Evolutionary conservation across 179 eudicot genomes (phyloP).

Genomic region (Vitellaria paradoxa): DNA sequence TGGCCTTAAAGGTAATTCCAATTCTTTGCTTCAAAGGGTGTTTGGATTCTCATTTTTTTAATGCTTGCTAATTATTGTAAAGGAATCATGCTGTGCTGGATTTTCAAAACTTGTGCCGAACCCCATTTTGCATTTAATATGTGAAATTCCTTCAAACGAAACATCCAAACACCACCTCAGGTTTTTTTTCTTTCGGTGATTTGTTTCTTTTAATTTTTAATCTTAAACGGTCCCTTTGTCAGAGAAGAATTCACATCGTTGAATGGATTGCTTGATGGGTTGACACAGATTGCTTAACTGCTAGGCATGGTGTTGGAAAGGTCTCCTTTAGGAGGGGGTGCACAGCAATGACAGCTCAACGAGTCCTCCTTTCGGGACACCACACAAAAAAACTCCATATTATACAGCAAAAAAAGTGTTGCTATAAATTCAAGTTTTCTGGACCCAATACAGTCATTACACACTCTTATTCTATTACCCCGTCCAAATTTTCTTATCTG

Average conservation of each 20-base stretch:
- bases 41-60: background rate
- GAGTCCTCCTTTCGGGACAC: background rate
- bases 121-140: constrained; percentile 7
- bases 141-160: background rate
- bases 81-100: constrained; percentile 18
- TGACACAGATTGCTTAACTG: constrained; percentile 21
- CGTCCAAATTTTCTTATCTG: background rate
- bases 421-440: constrained; percentile 23
- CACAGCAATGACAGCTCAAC: constrained; percentile 24
- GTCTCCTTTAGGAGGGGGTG: constrained; percentile 3
- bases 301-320: constrained; percentile 9
- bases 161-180: background rate
- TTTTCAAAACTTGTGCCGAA: constrained; percentile 6
- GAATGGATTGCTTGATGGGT: constrained; percentile 16
- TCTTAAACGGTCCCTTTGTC: background rate
- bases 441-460: constrained; percentile 6
- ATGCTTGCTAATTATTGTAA: constrained; percentile 7
- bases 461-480: constrained; percentile 8
- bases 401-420: background rate
- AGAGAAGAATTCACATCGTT: constrained; percentile 7
- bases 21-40: constrained; percentile 9
- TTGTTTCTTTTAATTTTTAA: background rate
- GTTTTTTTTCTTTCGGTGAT: constrained; percentile 2
- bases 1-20: constrained; percentile 6
- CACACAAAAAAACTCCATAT: background rate